phyloP scores from a whole-genome alignment of 2,329 filamentous ascomycete genomes.

The Fonsecaea pedrosoi region DNA sequence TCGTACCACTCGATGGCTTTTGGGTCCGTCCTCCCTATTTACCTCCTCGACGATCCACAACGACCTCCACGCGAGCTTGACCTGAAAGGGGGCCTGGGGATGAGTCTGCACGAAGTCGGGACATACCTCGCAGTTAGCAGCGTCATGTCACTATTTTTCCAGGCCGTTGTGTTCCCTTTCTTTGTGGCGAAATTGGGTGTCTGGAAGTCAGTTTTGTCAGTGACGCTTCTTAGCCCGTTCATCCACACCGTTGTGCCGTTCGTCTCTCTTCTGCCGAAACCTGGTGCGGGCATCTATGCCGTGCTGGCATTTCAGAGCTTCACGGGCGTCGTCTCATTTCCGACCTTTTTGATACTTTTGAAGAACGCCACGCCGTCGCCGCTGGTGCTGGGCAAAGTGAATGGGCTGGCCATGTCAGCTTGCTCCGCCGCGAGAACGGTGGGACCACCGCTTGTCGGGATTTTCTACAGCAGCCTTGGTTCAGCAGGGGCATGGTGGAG shows the following conservation, averaged over 20 bases:
- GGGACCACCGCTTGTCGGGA: constrained; percentile 69
- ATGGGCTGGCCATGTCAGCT: constrained; percentile 70
- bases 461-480: constrained; percentile 67
- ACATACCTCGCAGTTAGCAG: constrained; percentile 67
- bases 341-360: constrained; percentile 70
- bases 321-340: constrained; percentile 69
- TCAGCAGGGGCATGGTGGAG: constrained; percentile 70
- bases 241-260: constrained; percentile 66
- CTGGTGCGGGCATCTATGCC: constrained; percentile 63
- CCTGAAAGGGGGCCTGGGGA: constrained; percentile 62
- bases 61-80: constrained; percentile 21
- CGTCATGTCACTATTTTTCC: constrained; percentile 64
- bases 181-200: constrained; percentile 66
- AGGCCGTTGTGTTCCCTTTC: constrained; percentile 67
- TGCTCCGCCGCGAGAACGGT: constrained; percentile 72
- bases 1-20: constrained; percentile 58
- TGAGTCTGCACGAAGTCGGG: constrained; percentile 68
- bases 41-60: constrained; percentile 50
- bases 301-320: constrained; percentile 66
- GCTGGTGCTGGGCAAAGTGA: constrained; percentile 67
- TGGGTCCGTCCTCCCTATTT: constrained; percentile 52
- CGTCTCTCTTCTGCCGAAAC: constrained; percentile 62
- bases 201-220: constrained; percentile 64
- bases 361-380: constrained; percentile 68
- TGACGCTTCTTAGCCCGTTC: constrained; percentile 67